Base-by-base conservation (phyloP, 768 basidiomycete genomes). In the Tremella mesenterica region DNA sequence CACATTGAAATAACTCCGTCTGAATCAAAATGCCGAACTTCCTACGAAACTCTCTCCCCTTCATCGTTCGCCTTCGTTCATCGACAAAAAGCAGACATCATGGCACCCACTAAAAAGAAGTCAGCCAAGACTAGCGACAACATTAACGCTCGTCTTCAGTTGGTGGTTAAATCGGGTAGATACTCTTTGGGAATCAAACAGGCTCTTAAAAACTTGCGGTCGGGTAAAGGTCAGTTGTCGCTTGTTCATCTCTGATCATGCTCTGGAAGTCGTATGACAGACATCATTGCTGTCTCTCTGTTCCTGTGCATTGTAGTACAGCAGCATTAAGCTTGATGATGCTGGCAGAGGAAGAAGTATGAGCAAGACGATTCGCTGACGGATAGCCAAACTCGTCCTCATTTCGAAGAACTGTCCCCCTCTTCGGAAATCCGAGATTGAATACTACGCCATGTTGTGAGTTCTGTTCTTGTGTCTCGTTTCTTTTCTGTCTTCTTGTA, bases 321-420 rank as follows among this genome's bases (percentile, higher is more conserved):
- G 28, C 44, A 30, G 39, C 20, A 18, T 31, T 16, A 55, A 52
- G 4, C 4, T 14, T 41, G 38, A 5, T 41, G 38, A 23, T 8
- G 38, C 8, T 5, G 38, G 38, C n/a, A 41, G 23, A 41, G 38
- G 14, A 16, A 23, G 23, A 10, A 10, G 33, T 10, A n/a, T n/a
- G 14, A 41, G 14, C 38, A 41, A 5, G 5, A 41, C 23, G n/a
- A 41, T 18, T 48, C 38, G 44, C 47, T 25, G 18, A 14, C 36
- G 31, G 48, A 51, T 72, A 99, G 93, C 93, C 77, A 97, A 95
- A 79, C 88, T 99, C 65, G 85, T 99, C 73, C 79, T 99, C 75
- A 95, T 99, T 73, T 90, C 93, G 70, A 92, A 90, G 65, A 99
- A 99, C 79, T 95, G 91, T 79, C 95, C 95, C 54, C 95, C 95